Conservation (phyloP, 2,329 filamentous ascomycete species). For the Colletotrichum noveboracense region DNA sequence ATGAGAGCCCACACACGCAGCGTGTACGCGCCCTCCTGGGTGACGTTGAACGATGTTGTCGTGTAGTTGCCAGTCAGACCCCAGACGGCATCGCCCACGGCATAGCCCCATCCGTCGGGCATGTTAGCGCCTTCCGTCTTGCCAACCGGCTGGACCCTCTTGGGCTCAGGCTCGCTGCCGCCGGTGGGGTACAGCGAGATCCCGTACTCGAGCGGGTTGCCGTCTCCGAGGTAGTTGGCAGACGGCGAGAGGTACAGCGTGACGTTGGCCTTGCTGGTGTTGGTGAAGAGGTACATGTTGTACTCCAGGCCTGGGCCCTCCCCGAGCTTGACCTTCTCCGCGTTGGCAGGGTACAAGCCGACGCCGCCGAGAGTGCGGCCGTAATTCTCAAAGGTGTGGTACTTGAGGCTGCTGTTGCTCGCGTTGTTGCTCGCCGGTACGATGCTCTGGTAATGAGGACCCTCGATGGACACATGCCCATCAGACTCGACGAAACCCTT, state of each 20-base stretch:
- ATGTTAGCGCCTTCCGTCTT: slow-evolving; percentile 43
- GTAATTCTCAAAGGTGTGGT: slow-evolving; percentile 58
- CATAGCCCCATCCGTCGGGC: slow-evolving; percentile 46
- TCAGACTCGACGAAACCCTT: slow-evolving; percentile 69
- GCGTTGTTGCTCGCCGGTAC: slow-evolving; percentile 28
- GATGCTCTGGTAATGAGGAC: slow-evolving; percentile 54
- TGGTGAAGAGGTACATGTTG: slow-evolving; percentile 65
- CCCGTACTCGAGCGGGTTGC: slow-evolving; percentile 55
- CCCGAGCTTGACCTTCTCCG: slow-evolving; percentile 52
- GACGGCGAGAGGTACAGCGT: slow-evolving; percentile 57
- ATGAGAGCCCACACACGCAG: slow-evolving; percentile 57
- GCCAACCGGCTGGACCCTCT: slow-evolving; percentile 46
- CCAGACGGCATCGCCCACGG: slow-evolving; percentile 53
- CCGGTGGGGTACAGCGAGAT: slow-evolving; percentile 49
- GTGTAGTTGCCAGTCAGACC: slow-evolving; percentile 48
- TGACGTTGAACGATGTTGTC: slow-evolving; percentile 47
- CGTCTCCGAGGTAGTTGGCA: slow-evolving; percentile 57
- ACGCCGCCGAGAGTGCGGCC: slow-evolving; percentile 65
- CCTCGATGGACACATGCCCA: slow-evolving; percentile 60
- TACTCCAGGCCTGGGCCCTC: slow-evolving; percentile 64
- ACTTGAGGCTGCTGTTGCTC: slow-evolving; percentile 32
- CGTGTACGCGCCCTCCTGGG: slow-evolving; percentile 49
- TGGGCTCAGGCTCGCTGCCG: slow-evolving; percentile 31
- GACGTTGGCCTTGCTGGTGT: slow-evolving; percentile 45
- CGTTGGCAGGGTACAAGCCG: slow-evolving; percentile 57